Base-by-base conservation (phyloP, 345 rosid genomes). In the Gossypioides kirkii region DNA sequence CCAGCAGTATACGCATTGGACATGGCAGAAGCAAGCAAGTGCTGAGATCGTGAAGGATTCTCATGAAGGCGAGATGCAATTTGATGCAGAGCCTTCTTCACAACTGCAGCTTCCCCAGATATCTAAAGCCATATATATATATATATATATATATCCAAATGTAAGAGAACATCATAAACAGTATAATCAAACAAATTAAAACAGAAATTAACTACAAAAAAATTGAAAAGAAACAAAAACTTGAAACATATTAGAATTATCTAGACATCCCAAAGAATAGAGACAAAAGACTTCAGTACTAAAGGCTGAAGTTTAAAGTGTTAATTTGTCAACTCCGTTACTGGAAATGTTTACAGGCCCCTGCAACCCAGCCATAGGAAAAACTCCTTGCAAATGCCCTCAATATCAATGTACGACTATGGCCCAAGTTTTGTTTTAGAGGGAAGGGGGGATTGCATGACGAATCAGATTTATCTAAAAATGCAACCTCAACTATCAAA, bases 1-100 rank as follows among this genome's bases (percentile, higher is more conserved):
- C 84, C 72, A 66, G 96, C 75, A 54, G 91, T 46, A 74, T 86
- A 88, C 53, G 76, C 82, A 80, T 74, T 85, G 1, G 94, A 77
- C 38, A 58, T 82, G 81, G 97, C 82, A 78, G 96, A 86, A 64
- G 88, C 80, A 61, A 96, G 96, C 71, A 87, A 75, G 77, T 90
- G 93, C 77, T 91, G 98, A 69, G 95, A 78, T 49, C 96, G 85
- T 70, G 98, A 93, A 41, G 98, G 99, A 82, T 96, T 96, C 13
- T 89, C 93, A 69, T 87, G 99, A 75, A 96, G 89, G 41, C 94
- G 93, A 61, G 87, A 71, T 25, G 97, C 96, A 82, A 91, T 91
- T 81, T 90, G 91, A 72, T 72, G 82, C 67, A 93, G 76, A 73
- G 98, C 97, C 86, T 88, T 91, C 72, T 88, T 93, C 76, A 96